A percentile compares a stretch with the other conserved stretches of the same genome.
These are phyloP conservation scores for Hypoxylon sp. DNA, from an alignment of 2,329 filamentous ascomycete species.

Conservation along the genomic window DNA sequence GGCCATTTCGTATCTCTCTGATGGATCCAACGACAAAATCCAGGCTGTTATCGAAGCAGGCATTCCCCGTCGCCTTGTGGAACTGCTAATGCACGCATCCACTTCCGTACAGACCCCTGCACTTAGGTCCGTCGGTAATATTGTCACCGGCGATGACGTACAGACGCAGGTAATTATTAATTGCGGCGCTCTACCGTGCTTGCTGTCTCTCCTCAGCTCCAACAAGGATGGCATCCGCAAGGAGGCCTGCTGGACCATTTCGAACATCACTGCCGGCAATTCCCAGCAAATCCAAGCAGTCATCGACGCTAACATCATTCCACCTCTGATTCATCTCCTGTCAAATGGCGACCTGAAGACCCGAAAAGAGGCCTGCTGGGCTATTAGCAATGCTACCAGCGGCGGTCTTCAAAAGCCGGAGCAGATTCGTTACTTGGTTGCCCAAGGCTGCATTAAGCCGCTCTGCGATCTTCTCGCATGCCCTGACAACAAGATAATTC, in stretches of 20 bases:
- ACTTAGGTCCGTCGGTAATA: conserved; percentile 97
- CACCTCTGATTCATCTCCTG: conserved; percentile 93
- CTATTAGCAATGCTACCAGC: conserved; percentile 97
- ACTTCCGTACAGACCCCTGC: conserved; percentile 98
- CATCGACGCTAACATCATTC: conserved; percentile 96
- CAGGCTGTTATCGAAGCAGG: conserved; percentile 99
- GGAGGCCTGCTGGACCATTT: conserved; percentile 99
- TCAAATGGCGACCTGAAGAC: conserved; percentile 99
- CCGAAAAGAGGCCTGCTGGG: conserved; percentile 99
- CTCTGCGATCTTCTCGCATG: conserved; percentile 94
- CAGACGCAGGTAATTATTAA: conserved; percentile 99
- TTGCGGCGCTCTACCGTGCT: conserved; percentile 90
- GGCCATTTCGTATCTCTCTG: conserved; percentile 98
- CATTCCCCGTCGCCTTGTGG: conserved; percentile 94
- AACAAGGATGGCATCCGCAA: conserved; percentile 99
- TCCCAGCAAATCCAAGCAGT: conserved; percentile 97
- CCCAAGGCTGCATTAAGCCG: conserved; percentile 96
- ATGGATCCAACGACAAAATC: conserved; percentile 99
- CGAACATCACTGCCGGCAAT: conserved; percentile 98
- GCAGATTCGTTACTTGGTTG: conserved; percentile 95
- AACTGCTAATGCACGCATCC: conserved; percentile 97
- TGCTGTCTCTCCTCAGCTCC: conserved; percentile 94
- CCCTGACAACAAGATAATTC: conserved; percentile 99
- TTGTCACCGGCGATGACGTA: conserved; percentile 97
- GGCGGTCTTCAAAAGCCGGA: conserved; percentile 98